Evolutionary conservation across 108 stramenopile species (phyloP).

Genomic region (Pseudonitzschia multiseries): DNA sequence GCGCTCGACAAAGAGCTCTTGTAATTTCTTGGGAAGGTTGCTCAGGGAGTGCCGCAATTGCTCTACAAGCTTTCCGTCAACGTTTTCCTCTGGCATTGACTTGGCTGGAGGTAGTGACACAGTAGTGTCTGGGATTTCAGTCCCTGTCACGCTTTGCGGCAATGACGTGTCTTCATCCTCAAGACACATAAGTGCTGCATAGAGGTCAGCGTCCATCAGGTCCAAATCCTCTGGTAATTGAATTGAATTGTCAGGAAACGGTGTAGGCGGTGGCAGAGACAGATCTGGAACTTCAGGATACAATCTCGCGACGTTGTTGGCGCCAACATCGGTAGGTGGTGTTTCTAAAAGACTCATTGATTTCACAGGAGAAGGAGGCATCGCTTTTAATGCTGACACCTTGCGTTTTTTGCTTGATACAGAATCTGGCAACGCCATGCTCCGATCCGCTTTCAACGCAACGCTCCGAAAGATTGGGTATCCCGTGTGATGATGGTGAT

Average conservation of each 20-base stretch:
- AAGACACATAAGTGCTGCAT: constrained; percentile 31
- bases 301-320: constrained; percentile 12
- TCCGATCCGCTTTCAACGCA: too few species aligned
- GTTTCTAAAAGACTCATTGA: constrained; percentile 19
- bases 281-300: too few species aligned
- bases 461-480: background rate
- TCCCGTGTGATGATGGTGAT: constrained; percentile 18
- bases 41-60: constrained; percentile 53
- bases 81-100: background rate
- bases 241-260: too few species aligned
- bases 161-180: too few species aligned
- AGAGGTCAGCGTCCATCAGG: constrained; percentile 38
- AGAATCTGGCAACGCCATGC: too few species aligned
- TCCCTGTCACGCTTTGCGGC: too few species aligned
- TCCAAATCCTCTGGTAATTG: too few species aligned
- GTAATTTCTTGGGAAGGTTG: constrained; percentile 53
- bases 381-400: background rate
- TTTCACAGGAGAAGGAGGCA: constrained; percentile 23
- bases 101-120: background rate
- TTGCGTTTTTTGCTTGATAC: constrained; percentile 39
- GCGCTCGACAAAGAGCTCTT: constrained; percentile 64
- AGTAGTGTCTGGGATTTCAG: constrained; percentile 15
- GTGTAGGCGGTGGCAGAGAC: too few species aligned
- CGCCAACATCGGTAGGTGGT: constrained; percentile 17
- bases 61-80: constrained; percentile 36